Evolutionary conservation across 768 basidiomycete species (phyloP).

Genomic region (Lactarius trivialis): DNA sequence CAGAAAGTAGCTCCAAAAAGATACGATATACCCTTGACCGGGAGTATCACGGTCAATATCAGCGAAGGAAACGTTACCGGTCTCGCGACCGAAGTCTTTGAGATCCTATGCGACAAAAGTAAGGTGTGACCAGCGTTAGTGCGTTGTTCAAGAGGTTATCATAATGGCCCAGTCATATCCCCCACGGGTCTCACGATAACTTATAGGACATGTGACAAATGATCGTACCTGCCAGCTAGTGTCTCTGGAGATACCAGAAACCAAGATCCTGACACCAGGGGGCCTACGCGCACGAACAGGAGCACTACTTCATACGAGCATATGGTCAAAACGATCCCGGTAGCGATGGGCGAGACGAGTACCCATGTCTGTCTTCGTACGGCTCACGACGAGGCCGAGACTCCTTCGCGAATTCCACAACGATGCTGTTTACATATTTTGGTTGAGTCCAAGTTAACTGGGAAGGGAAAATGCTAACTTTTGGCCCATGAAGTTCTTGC

Average conservation of each 20-base stretch:
- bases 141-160: neutral
- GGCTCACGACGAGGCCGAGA: slow-evolving; percentile 75
- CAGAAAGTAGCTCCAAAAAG: neutral
- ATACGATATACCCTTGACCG: slow-evolving; percentile 70
- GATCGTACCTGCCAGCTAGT: slow-evolving; percentile 97
- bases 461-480: slow-evolving; percentile 42
- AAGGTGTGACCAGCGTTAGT: slow-evolving; percentile 2
- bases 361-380: slow-evolving; percentile 53
- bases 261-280: slow-evolving; percentile 75
- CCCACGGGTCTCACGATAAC: neutral
- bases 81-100: slow-evolving; percentile 95
- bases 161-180: neutral
- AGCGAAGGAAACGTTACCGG: slow-evolving; percentile 88
- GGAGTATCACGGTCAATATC: slow-evolving; percentile 86
- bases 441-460: neutral
- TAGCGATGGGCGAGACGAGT: neutral
- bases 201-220: neutral
- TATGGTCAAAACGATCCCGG: neutral
- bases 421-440: slow-evolving; percentile 51
- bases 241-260: slow-evolving; percentile 85
- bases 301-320: slow-evolving; percentile 26
- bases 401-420: slow-evolving; percentile 95
- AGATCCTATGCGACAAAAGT: slow-evolving; percentile 59
- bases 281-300: slow-evolving; percentile 67
- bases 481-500: slow-evolving; percentile 83